A percentile compares a stretch with the other conserved stretches of the same genome.
phyloP scores from a whole-genome alignment of 805 yeast species.

The Yamadazyma olivae region DNA sequence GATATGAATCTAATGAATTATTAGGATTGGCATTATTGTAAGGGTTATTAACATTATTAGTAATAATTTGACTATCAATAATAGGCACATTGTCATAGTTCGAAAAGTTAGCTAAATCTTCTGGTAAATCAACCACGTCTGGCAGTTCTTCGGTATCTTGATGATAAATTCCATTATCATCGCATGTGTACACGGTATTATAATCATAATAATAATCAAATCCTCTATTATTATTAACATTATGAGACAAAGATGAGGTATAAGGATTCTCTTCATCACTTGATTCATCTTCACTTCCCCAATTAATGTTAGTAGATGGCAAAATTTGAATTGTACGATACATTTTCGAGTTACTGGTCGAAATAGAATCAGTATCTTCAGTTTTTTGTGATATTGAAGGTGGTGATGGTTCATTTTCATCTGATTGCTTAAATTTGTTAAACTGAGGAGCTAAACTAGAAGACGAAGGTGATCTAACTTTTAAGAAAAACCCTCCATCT shows the following conservation, averaged over 20 bases:
- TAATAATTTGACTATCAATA: conserved; percentile 17
- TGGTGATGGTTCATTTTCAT: conserved; percentile 6
- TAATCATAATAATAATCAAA: conserved; percentile 78
- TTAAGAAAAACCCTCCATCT: conserved; percentile 67
- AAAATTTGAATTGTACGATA: conserved; percentile 67
- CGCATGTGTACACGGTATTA: conserved; percentile 67
- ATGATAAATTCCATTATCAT: conserved; percentile 40
- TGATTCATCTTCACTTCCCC: conserved; percentile 61
- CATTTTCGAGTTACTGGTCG: conserved; percentile 26
- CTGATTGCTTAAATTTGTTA: not conserved
- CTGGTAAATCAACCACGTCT: conserved; percentile 46
- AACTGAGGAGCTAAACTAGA: conserved; percentile 24
- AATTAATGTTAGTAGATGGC: conserved; percentile 85
- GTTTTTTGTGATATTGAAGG: conserved; percentile 12
- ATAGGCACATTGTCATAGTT: conserved; percentile 35
- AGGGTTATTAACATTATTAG: not conserved
- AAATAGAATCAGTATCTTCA: conserved; percentile 27
- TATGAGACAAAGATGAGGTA: conserved; percentile 62
- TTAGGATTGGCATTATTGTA: not conserved
- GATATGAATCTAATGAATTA: not conserved
- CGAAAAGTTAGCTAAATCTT: conserved; percentile 40
- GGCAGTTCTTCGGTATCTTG: conserved; percentile 19
- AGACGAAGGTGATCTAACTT: conserved; percentile 43
- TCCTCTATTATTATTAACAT: conserved; percentile 68
- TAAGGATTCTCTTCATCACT: conserved; percentile 57